Evolutionary conservation across 257 asterid species (phyloP), one percentile per base, ranked within the genome.

Genomic region (Fraxinus excelsior): DNA sequence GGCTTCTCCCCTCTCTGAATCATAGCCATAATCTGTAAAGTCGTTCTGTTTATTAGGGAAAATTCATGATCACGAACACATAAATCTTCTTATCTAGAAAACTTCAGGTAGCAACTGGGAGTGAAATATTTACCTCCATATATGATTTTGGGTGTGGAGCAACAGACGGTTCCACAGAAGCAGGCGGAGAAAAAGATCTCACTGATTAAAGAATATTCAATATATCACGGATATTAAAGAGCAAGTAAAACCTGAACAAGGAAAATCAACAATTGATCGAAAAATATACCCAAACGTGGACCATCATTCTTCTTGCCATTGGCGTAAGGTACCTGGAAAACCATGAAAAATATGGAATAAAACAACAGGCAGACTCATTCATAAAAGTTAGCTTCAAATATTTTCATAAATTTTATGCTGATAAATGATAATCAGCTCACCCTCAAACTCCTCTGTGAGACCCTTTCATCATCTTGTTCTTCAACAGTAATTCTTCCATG

Each of bases 1-100:
- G 98, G 99, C 70, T 76, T 93, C 86, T 96, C 99, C 82, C 99
- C 99, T 86, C 97, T 87, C 78, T 90, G 91, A 84, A 96, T 87
- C 98, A 93, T 93, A 68, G 85, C 85, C 98, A 96, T 84, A 75
- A 96, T 89, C 99, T 96, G 95, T 83, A 82, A 74, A 79, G 26
- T 62, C 19, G 19, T 60, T 23, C 31, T 60, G 5, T n/a, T 4
- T 62, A 11, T 62, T 25, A 62, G 34, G 68, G 68, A 25, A 25
- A 25, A 23, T 62, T 62, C 32, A 10, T 0, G 19, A 26, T 26
- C 34, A 25, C 66, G 7, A 62, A 62, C 35, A 25, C 2, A 8
- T 62, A 62, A 9, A 23, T 23, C 34, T 62, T 62, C 6, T 62
- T 62, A 62, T 62, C 32, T 8, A 62, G 7, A 26, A 11, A 62